Evolutionary conservation across 345 rosid species (phyloP).

Genomic region (Hevea brasiliensis): DNA sequence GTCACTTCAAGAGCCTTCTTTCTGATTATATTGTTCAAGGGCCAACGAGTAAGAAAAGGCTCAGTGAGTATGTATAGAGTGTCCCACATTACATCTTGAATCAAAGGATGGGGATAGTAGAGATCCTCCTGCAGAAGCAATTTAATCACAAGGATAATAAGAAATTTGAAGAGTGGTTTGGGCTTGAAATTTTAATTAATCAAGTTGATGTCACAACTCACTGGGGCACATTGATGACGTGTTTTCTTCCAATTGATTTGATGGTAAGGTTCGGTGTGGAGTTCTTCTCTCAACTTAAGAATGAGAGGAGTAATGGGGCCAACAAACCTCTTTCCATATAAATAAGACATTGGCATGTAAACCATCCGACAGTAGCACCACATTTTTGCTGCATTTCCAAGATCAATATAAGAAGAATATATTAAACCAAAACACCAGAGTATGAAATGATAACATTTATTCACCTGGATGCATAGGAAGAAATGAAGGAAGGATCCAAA

Average conservation of each 20-base stretch:
- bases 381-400: constrained; percentile 22
- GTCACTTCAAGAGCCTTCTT: constrained; percentile 18
- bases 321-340: constrained; percentile 26
- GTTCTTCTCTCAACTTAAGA: constrained; percentile 18
- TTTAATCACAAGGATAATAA: too few relatives aligned
- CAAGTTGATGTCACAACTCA: not conserved
- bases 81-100: constrained; percentile 26
- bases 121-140: constrained; percentile 16
- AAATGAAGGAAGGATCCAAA: constrained; percentile 20
- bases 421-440: too few relatives aligned
- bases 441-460: too few relatives aligned
- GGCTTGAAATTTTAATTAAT: too few relatives aligned
- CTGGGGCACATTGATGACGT: constrained; percentile 11
- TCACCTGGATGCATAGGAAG: constrained; percentile 24
- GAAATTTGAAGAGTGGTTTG: too few relatives aligned
- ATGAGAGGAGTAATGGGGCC: constrained; percentile 27
- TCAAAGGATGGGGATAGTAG: constrained; percentile 17
- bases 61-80: constrained; percentile 5
- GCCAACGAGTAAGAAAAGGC: constrained; percentile 25
- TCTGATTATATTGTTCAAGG: constrained; percentile 14
- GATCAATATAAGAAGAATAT: too few relatives aligned
- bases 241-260: constrained; percentile 12
- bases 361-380: constrained; percentile 28
- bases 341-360: constrained; percentile 33
- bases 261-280: constrained; percentile 16